A percentile compares a stretch with the other conserved stretches of the same genome.
These are phyloP conservation scores for Phascolomyces articulosus DNA, from an alignment of 371 early-diverging fungal species.

Conservation along the genomic window DNA sequence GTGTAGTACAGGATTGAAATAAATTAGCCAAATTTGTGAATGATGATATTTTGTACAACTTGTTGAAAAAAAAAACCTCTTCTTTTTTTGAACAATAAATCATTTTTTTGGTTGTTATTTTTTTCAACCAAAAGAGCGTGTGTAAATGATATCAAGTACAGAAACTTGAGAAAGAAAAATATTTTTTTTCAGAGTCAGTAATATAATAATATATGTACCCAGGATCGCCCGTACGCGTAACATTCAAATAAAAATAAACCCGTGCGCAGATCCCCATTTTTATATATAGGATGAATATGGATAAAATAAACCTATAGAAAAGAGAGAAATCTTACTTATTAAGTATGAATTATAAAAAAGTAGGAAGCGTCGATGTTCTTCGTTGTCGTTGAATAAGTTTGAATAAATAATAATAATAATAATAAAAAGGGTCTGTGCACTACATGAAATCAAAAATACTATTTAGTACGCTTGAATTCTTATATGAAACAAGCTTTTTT, in stretches of 20 bases:
- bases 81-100: not conserved
- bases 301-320: not conserved
- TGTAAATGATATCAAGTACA: not conserved
- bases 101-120: no score
- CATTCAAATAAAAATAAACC: not conserved
- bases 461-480: no score
- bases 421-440: no score
- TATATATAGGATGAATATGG: not conserved
- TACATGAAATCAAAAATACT: no score
- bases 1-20: not conserved
- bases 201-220: no score
- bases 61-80: not conserved
- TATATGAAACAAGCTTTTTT: no score
- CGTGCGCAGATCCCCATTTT: not conserved
- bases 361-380: no score
- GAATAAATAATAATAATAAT: no score
- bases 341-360: no score
- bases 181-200: not conserved
- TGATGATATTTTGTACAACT: constrained; percentile 2
- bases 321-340: not conserved
- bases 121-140: not conserved
- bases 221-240: not conserved
- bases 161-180: constrained; percentile 5
- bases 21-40: constrained; percentile 3
- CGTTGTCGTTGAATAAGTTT: no score